Evolutionary conservation across 306 rosid species (phyloP).

Genomic region (Lotus japonicus): DNA sequence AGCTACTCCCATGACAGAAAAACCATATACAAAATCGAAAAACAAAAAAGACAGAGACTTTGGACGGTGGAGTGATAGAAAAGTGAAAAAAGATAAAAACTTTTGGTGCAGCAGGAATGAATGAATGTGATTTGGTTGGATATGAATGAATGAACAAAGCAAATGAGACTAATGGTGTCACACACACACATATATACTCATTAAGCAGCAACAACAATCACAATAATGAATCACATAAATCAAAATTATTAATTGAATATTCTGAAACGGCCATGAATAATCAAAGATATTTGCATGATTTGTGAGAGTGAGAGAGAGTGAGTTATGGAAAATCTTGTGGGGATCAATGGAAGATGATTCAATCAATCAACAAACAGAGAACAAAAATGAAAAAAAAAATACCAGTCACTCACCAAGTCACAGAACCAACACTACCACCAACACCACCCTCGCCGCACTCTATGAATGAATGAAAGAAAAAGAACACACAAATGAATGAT

Average conservation of each 20-base stretch:
- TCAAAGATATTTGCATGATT: slow-evolving; percentile 48
- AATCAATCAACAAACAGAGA: too few species aligned
- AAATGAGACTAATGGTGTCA: neutral
- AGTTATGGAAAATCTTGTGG: slow-evolving; percentile 51
- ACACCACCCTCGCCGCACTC: neutral
- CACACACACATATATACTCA: neutral
- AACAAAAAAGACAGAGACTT: neutral
- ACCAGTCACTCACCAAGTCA: slow-evolving; percentile 3
- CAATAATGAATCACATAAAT: neutral
- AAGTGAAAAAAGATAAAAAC: slow-evolving; percentile 21
- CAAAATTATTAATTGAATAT: slow-evolving; percentile 12
- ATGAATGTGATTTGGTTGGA: slow-evolving; percentile 9
- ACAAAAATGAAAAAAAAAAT: neutral
- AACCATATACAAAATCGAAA: slow-evolving; percentile 2
- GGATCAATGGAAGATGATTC: neutral
- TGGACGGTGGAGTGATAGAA: neutral
- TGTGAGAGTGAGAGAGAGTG: slow-evolving; percentile 38
- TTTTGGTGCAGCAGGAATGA: slow-evolving; percentile 11
- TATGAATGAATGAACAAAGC: neutral
- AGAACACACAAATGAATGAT: too few species aligned
- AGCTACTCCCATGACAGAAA: slow-evolving; percentile 14
- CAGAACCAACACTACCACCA: neutral
- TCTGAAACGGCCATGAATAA: slow-evolving; percentile 46
- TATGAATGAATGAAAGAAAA: slow-evolving; percentile 1
- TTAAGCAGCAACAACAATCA: neutral